Percentiles rank a stretch among this genome's conserved stretches.
phyloP scores from a whole-genome alignment of 352 stramenopile species.

The Aphanomyces euteiches region DNA sequence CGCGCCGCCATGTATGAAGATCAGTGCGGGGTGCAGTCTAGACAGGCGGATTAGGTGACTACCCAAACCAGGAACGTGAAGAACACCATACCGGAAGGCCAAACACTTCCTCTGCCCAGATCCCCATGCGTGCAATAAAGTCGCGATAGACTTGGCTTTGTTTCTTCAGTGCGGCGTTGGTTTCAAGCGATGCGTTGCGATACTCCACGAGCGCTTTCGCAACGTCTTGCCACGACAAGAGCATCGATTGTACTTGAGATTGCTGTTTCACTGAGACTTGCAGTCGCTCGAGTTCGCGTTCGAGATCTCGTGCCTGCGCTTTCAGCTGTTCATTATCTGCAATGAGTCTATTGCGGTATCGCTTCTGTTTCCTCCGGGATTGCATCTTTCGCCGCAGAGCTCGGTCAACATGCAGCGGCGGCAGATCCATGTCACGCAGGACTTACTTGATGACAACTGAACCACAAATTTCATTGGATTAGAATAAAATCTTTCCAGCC shows the following conservation, averaged over 20 bases:
- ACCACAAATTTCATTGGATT: no score
- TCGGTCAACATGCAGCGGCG: neutral
- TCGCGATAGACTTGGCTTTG: neutral
- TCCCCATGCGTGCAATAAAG: slow-evolving; percentile 1
- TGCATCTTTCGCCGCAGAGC: slow-evolving; percentile 3
- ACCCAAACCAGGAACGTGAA: neutral
- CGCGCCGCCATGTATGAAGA: slow-evolving; percentile 16
- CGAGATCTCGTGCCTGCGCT: neutral
- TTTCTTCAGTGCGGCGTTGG: slow-evolving; percentile 20
- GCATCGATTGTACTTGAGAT: neutral
- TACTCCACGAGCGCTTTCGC: slow-evolving; percentile 14
- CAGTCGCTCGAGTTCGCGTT: slow-evolving; percentile 12
- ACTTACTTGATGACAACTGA: no score
- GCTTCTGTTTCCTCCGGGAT: slow-evolving; percentile 9
- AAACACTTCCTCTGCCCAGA: slow-evolving; percentile 7
- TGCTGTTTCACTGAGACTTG: neutral
- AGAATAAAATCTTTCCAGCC: no score
- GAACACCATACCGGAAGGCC: neutral
- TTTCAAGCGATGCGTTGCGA: neutral
- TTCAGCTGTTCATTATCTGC: slow-evolving; percentile 4
- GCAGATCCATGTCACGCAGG: neutral
- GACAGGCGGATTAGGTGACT: neutral
- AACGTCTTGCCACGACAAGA: slow-evolving; percentile 20
- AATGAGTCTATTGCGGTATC: neutral
- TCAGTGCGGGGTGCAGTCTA: neutral